Conservation (phyloP, 2,329 filamentous ascomycete genomes). For the Neonectria neomacrospora region DNA sequence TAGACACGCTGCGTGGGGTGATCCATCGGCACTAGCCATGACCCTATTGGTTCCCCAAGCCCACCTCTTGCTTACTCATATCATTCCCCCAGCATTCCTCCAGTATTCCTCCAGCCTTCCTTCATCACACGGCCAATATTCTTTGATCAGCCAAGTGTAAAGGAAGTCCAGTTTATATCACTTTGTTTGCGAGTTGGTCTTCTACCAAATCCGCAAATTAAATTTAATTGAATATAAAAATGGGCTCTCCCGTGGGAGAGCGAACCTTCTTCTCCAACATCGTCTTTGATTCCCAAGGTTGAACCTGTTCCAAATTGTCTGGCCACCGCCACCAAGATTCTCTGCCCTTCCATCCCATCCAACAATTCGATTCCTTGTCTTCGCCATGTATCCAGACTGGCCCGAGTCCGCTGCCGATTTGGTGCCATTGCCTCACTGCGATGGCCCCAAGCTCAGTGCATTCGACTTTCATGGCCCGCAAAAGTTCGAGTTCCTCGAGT, state of each 20-base stretch:
- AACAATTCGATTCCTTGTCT: not conserved
- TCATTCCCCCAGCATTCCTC: too few relatives aligned
- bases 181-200: too few relatives aligned
- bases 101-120: too few relatives aligned
- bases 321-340: not conserved
- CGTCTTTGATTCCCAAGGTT: not conserved
- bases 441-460: conserved; percentile 4
- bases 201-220: too few relatives aligned
- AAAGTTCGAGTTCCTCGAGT: conserved; percentile 6
- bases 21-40: too few relatives aligned
- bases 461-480: conserved; percentile 12
- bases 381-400: conserved; percentile 6
- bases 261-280: not conserved
- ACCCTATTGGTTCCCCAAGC: too few relatives aligned
- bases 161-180: too few relatives aligned
- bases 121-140: too few relatives aligned
- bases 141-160: too few relatives aligned
- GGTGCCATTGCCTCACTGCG: not conserved
- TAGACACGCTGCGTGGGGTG: not conserved
- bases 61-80: too few relatives aligned
- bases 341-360: not conserved
- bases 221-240: too few relatives aligned
- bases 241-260: not conserved
- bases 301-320: not conserved
- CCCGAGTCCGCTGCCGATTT: not conserved